phyloP scores from a whole-genome alignment of 1,284 basidiomycete species.

The Pseudozyma sp. region DNA sequence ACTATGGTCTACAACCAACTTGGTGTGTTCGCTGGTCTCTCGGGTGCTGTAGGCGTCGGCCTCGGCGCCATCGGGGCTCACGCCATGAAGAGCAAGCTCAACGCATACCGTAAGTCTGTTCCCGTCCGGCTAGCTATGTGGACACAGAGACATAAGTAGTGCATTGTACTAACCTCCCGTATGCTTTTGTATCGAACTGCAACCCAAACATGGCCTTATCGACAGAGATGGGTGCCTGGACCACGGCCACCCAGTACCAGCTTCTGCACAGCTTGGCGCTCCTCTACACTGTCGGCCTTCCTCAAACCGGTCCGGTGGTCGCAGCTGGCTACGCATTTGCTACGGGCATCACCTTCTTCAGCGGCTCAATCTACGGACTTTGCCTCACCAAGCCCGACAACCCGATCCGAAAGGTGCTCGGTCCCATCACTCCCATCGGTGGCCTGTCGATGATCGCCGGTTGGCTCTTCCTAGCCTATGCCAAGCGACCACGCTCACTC shows the following conservation, averaged over 20 bases:
- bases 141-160: too few species aligned
- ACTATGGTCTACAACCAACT: slow-evolving; percentile 46
- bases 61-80: slow-evolving; percentile 64
- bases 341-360: slow-evolving; percentile 65
- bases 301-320: slow-evolving; percentile 37
- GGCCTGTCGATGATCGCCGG: slow-evolving; percentile 63
- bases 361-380: slow-evolving; percentile 64
- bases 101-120: slow-evolving; percentile 50
- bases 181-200: not conserved
- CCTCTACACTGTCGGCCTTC: slow-evolving; percentile 49
- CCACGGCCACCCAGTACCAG: slow-evolving; percentile 65
- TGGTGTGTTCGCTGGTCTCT: slow-evolving; percentile 50
- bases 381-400: slow-evolving; percentile 59
- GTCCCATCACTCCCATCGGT: slow-evolving; percentile 62
- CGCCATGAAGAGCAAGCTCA: slow-evolving; percentile 61
- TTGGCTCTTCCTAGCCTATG: slow-evolving; percentile 62
- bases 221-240: slow-evolving; percentile 59
- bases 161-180: not conserved
- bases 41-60: slow-evolving; percentile 54
- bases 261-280: slow-evolving; percentile 64
- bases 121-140: too few species aligned
- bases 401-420: slow-evolving; percentile 58
- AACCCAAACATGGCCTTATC: not conserved
- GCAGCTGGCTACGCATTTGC: slow-evolving; percentile 57
- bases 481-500: slow-evolving; percentile 44